Evolutionary conservation across 176 grass and related monocot genomes (phyloP).

Genomic region (Stipa capillata): DNA sequence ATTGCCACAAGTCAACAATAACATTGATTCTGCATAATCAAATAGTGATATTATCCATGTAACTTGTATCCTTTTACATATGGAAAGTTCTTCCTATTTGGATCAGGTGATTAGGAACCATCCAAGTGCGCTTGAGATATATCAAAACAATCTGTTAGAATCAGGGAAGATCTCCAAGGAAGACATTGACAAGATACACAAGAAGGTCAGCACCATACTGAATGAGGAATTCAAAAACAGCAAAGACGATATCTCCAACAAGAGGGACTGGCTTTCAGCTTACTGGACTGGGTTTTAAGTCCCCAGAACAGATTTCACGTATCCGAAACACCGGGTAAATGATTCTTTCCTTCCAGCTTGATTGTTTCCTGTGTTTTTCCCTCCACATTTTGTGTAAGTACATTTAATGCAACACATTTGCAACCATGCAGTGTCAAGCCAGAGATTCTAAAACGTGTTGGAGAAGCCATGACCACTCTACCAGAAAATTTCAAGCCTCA

Average conservation of each 20-base stretch:
- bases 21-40: conserved; percentile 6
- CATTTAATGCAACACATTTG: conserved; percentile 11
- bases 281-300: conserved; percentile 96
- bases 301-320: conserved; percentile 96
- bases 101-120: conserved; percentile 68
- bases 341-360: neutral
- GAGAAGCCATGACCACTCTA: conserved; percentile 79
- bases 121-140: conserved; percentile 80
- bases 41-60: neutral
- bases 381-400: neutral
- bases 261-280: conserved; percentile 98
- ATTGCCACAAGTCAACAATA: neutral
- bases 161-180: conserved; percentile 71
- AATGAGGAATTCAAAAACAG: conserved; percentile 86
- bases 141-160: conserved; percentile 72
- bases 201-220: conserved; percentile 75
- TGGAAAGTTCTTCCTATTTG: neutral
- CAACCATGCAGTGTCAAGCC: conserved; percentile 70
- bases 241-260: conserved; percentile 83
- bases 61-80: neutral
- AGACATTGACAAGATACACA: conserved; percentile 75
- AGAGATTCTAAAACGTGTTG: conserved; percentile 96
- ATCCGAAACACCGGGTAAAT: conserved; percentile 93
- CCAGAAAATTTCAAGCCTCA: conserved; percentile 97
- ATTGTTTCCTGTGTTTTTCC: neutral